Conservation (phyloP, 2,329 filamentous ascomycete species). For the Verticillium isaacii region DNA sequence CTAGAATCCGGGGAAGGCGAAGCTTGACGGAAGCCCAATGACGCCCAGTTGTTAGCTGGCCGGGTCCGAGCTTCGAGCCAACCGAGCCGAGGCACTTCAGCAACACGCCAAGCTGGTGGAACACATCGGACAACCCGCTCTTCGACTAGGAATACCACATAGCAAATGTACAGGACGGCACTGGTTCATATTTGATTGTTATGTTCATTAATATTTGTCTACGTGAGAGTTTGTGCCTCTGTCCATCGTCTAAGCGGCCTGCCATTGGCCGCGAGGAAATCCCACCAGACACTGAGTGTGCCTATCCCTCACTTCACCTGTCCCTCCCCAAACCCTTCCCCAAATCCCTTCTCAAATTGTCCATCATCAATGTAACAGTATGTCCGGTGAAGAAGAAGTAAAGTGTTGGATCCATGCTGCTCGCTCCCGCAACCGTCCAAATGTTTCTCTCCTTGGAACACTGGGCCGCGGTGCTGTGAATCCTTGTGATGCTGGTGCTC, state of each 20-base stretch:
- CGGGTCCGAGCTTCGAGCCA: not conserved
- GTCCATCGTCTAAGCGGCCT: slow-evolving; percentile 12
- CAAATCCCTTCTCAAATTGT: slow-evolving; percentile 11
- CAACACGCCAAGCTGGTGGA: not conserved
- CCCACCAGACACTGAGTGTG: slow-evolving; percentile 5
- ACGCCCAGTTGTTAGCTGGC: not conserved
- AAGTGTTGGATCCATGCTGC: slow-evolving; percentile 6
- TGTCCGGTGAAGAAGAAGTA: slow-evolving; percentile 6
- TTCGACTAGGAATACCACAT: not conserved
- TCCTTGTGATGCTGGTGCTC: slow-evolving; percentile 25
- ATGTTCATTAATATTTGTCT: slow-evolving; percentile 34
- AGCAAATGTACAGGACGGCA: not conserved
- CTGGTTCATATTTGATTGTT: slow-evolving; percentile 12
- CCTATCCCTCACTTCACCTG: slow-evolving; percentile 7
- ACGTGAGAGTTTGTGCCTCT: slow-evolving; percentile 19
- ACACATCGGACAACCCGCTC: not conserved
- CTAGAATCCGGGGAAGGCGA: not conserved
- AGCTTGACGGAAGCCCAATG: not conserved
- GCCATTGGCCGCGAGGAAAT: slow-evolving; percentile 6
- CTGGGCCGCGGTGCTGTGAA: slow-evolving; percentile 1
- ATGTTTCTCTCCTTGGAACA: slow-evolving; percentile 1
- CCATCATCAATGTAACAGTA: slow-evolving; percentile 6
- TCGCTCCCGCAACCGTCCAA: slow-evolving; percentile 6
- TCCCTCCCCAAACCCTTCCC: slow-evolving; percentile 6
- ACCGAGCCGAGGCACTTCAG: not conserved